Conservation (phyloP, 164 flowering plant genomes). For the Magnolia kwangsiensis region DNA sequence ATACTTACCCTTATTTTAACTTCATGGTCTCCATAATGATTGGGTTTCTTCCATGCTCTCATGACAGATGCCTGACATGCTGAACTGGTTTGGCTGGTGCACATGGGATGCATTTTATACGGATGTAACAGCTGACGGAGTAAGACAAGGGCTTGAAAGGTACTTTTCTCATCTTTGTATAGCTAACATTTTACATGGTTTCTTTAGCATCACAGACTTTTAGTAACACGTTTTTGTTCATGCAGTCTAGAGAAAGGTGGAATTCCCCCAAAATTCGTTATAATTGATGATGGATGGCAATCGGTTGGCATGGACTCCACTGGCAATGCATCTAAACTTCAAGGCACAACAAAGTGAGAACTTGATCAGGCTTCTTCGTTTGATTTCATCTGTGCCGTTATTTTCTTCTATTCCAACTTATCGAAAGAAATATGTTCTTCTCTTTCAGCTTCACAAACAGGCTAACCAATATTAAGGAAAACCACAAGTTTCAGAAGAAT, state of each 20-base stretch:
- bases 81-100: constrained; percentile 97
- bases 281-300: constrained; percentile 96
- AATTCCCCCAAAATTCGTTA: constrained; percentile 70
- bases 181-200: not conserved
- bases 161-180: constrained; percentile 10
- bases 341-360: constrained; percentile 73
- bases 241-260: constrained; percentile 75
- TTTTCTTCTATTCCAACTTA: not conserved
- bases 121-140: constrained; percentile 64
- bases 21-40: not conserved
- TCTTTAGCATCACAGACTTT: not conserved
- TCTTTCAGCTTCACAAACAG: constrained; percentile 71
- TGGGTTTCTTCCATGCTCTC: not conserved
- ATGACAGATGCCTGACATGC: constrained; percentile 73
- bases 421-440: not conserved
- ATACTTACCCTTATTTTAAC: not conserved
- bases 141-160: constrained; percentile 73
- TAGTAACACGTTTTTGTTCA: not conserved
- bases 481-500: constrained; percentile 76
- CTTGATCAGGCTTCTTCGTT: not conserved
- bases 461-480: constrained; percentile 68
- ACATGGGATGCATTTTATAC: constrained; percentile 97
- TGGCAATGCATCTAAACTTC: constrained; percentile 31
- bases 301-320: constrained; percentile 67
- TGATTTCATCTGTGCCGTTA: not conserved